These are phyloP conservation scores for Barnettozyma botsteinii DNA, from an alignment of 805 yeast species.

Conservation along the genomic window DNA sequence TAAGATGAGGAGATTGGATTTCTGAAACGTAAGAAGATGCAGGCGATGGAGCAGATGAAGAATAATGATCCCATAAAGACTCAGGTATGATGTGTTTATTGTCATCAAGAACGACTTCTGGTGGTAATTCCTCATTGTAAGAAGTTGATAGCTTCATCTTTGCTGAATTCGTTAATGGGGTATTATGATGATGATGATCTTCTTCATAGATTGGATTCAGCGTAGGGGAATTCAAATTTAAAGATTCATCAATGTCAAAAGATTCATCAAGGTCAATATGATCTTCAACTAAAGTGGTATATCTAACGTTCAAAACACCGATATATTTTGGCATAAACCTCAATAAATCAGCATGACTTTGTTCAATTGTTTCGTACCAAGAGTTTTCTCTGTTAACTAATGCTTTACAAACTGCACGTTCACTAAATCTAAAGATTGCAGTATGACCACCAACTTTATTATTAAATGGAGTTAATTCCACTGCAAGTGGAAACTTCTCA, in stretches of 20 bases:
- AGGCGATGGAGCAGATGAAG: constrained; percentile 36
- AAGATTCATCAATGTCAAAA: background rate
- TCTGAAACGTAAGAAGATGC: constrained; percentile 35
- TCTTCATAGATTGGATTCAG: constrained; percentile 16
- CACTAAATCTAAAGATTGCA: constrained; percentile 88
- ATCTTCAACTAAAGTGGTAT: constrained; percentile 32
- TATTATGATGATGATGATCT: background rate
- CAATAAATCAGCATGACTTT: constrained; percentile 66
- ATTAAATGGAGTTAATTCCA: constrained; percentile 84
- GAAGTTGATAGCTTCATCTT: constrained; percentile 17
- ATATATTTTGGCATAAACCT: constrained; percentile 90
- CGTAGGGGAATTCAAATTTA: constrained; percentile 15
- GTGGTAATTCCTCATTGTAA: constrained; percentile 34
- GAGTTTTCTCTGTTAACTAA: constrained; percentile 82
- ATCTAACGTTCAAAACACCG: constrained; percentile 90
- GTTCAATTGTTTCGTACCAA: constrained; percentile 89
- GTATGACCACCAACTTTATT: constrained; percentile 98
- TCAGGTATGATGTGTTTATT: constrained; percentile 89
- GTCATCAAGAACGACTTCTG: constrained; percentile 89
- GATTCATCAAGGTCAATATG: constrained; percentile 12
- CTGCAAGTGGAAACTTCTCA: constrained; percentile 61
- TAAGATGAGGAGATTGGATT: constrained; percentile 4
- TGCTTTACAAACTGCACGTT: constrained; percentile 90
- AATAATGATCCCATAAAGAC: constrained; percentile 61
- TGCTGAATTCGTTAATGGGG: constrained; percentile 7